Evolutionary conservation across 192 early-diverging fungal genomes (phyloP).

Genomic region (Allomyces javanicus): DNA sequence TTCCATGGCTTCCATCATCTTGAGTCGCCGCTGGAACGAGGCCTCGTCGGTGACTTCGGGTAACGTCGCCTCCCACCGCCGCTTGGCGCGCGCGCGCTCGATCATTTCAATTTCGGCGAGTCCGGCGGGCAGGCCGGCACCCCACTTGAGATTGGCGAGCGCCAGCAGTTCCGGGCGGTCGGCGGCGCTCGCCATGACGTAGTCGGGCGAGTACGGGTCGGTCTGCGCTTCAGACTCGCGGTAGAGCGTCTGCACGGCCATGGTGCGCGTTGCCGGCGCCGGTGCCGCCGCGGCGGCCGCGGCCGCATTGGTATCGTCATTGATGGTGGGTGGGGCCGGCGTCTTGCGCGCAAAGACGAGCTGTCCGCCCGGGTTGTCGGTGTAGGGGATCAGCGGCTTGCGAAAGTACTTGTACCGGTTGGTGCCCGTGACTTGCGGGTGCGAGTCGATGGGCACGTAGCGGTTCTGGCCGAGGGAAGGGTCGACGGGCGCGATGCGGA

Average conservation of each 20-base stretch:
- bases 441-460: conserved; percentile 23
- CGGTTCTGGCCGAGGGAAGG: conserved; percentile 7
- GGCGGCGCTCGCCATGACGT: conserved; percentile 16
- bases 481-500: conserved; percentile 14
- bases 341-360: conserved; percentile 26
- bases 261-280: neutral
- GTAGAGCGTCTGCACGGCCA: conserved; percentile 27
- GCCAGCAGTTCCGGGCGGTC: conserved; percentile 28
- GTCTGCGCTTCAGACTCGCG: conserved; percentile 37
- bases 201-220: conserved; percentile 41
- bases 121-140: conserved; percentile 28
- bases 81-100: conserved; percentile 33
- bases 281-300: no score
- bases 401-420: conserved; percentile 40
- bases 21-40: conserved; percentile 27
- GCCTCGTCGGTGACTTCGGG: conserved; percentile 31
- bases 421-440: conserved; percentile 19
- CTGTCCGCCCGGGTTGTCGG: conserved; percentile 27
- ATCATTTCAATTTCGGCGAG: conserved; percentile 40
- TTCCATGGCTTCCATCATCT: conserved; percentile 49
- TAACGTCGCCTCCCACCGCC: conserved; percentile 33
- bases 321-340: neutral
- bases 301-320: neutral
- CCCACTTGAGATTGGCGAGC: conserved; percentile 30
- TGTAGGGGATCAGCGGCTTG: conserved; percentile 35